phyloP scores from a whole-genome alignment of 2,329 filamentous ascomycete species.

The Fusarium sp. region DNA sequence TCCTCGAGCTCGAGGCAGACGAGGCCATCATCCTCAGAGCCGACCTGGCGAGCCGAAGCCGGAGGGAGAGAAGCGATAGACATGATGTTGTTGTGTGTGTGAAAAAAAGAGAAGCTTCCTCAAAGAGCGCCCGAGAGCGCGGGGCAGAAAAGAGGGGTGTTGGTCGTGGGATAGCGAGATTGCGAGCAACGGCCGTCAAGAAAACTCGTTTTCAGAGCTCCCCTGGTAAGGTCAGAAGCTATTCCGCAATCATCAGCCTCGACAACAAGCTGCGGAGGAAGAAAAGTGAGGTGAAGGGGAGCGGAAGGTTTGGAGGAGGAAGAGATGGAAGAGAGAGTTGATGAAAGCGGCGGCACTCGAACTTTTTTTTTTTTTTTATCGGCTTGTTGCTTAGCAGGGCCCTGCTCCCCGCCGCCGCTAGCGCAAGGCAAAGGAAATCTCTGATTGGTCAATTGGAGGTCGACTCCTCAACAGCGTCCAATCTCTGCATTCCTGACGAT shows the following conservation, averaged over 20 bases:
- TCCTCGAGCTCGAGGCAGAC: constrained; percentile 94
- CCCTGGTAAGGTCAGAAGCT: constrained; percentile 51
- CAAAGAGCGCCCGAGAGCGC: constrained; percentile 33
- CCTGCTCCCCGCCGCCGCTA: constrained; percentile 29
- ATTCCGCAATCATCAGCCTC: constrained; percentile 53
- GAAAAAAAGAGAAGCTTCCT: constrained; percentile 18
- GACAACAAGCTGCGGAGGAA: constrained; percentile 36
- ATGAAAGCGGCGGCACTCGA: constrained; percentile 37
- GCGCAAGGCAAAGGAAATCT: not conserved
- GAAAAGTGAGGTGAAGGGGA: constrained; percentile 26
- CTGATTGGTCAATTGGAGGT: constrained; percentile 41
- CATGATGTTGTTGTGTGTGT: constrained; percentile 42
- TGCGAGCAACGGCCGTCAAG: constrained; percentile 50
- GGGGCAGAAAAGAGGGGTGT: constrained; percentile 43
- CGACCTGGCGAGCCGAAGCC: constrained; percentile 69
- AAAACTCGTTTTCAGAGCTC: constrained; percentile 53
- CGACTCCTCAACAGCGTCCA: constrained; percentile 23
- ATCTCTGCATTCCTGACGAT: constrained; percentile 27
- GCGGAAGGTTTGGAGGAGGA: constrained; percentile 36
- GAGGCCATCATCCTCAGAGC: constrained; percentile 66
- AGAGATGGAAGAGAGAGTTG: constrained; percentile 31
- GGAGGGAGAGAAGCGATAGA: constrained; percentile 57
- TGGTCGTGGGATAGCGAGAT: constrained; percentile 38
- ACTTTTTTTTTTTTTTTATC: constrained; percentile 44
- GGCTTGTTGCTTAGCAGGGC: constrained; percentile 16